These are phyloP conservation scores for Penicillium italicum DNA, from an alignment of 2,329 filamentous ascomycete genomes.

Conservation along the genomic window DNA sequence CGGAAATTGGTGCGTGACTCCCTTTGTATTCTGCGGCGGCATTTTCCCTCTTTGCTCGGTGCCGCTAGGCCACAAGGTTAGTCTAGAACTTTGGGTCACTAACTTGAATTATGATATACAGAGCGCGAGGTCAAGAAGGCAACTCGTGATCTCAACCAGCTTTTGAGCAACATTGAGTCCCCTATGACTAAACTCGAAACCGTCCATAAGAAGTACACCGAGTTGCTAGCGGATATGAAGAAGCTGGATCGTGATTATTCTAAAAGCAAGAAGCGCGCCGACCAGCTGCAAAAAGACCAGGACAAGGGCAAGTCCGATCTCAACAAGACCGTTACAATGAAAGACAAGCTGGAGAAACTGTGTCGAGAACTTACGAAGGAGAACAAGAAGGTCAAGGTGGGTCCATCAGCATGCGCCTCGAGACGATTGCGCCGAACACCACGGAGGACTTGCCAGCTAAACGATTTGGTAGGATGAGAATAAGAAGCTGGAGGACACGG, in stretches of 20 bases:
- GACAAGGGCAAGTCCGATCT: slow-evolving; percentile 84
- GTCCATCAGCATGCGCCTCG: slow-evolving; percentile 19
- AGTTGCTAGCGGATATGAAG: slow-evolving; percentile 92
- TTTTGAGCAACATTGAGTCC: slow-evolving; percentile 83
- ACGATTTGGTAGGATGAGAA: slow-evolving; percentile 69
- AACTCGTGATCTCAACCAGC: slow-evolving; percentile 81
- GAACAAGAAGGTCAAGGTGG: slow-evolving; percentile 96
- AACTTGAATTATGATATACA: slow-evolving; percentile 43
- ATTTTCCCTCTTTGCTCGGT: background rate
- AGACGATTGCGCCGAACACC: background rate
- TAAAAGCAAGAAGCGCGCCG: slow-evolving; percentile 93
- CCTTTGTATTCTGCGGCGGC: background rate
- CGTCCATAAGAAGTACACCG: slow-evolving; percentile 84
- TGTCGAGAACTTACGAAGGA: slow-evolving; percentile 92
- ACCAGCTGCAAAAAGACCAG: slow-evolving; percentile 94
- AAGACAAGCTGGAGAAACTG: slow-evolving; percentile 95
- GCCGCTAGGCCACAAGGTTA: slow-evolving; percentile 10
- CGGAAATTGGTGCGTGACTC: slow-evolving; percentile 76
- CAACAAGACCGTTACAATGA: slow-evolving; percentile 83
- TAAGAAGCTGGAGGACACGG: slow-evolving; percentile 80
- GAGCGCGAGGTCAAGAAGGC: slow-evolving; percentile 93
- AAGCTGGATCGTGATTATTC: slow-evolving; percentile 87
- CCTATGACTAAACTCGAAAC: slow-evolving; percentile 88
- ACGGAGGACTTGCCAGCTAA: slow-evolving; percentile 4
- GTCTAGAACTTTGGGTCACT: slow-evolving; percentile 15